Conservation (phyloP, 2,329 filamentous ascomycete genomes). For the Alternaria triticimaculans region DNA sequence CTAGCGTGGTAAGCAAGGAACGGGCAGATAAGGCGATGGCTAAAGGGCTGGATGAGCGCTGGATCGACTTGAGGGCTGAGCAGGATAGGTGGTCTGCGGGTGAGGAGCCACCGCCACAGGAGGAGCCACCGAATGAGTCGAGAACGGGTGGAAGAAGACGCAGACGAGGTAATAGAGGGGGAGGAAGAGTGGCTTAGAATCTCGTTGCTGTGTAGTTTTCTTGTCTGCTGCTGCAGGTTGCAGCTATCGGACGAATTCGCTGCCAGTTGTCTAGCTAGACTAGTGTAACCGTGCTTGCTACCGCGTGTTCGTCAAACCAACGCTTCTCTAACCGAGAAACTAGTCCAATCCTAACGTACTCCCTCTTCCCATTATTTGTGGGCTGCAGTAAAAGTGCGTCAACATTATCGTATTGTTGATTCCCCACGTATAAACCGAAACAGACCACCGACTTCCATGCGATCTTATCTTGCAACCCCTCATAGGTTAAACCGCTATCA, state of each 20-base stretch:
- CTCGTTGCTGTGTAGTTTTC: too few species aligned
- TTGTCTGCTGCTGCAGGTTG: too few species aligned
- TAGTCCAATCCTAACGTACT: neutral
- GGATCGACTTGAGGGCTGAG: slow-evolving; percentile 43
- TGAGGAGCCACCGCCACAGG: neutral
- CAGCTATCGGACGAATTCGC: too few species aligned
- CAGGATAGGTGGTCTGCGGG: slow-evolving; percentile 28
- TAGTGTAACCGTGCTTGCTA: neutral
- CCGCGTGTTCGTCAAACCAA: neutral
- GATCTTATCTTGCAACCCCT: neutral
- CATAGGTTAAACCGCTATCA: neutral
- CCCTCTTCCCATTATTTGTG: neutral
- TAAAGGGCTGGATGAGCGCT: slow-evolving; percentile 47
- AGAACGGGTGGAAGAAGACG: slow-evolving; percentile 4
- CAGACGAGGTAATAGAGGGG: slow-evolving; percentile 12
- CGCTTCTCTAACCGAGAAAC: rapidly evolving
- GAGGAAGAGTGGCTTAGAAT: slow-evolving; percentile 5
- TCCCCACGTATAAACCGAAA: neutral
- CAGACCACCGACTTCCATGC: neutral
- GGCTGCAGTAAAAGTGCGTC: neutral
- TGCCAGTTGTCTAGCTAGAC: neutral
- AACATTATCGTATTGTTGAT: too few species aligned
- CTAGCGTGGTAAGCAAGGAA: slow-evolving; percentile 21
- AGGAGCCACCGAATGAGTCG: slow-evolving; percentile 8
- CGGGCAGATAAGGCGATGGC: slow-evolving; percentile 18